phyloP scores from a whole-genome alignment of 306 rosid genomes.

The Corylus americana region DNA sequence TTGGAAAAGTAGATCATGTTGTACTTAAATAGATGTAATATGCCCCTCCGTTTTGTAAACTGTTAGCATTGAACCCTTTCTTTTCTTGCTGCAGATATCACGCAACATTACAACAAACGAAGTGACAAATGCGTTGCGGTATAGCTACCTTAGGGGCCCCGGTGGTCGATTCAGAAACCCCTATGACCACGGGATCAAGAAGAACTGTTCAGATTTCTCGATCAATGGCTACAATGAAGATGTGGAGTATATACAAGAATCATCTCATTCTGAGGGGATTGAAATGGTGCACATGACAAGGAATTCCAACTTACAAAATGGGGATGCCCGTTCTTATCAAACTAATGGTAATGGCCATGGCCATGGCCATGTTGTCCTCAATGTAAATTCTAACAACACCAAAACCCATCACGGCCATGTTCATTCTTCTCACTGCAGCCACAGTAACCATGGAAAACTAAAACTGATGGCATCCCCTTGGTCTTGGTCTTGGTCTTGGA shows the following conservation, averaged over 20 bases:
- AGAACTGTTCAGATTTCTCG: slow-evolving; percentile 87
- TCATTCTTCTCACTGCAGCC: slow-evolving; percentile 84
- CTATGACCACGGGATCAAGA: slow-evolving; percentile 84
- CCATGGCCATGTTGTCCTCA: slow-evolving; percentile 48
- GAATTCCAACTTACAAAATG: slow-evolving; percentile 55
- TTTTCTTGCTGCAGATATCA: slow-evolving; percentile 54
- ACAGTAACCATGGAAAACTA: slow-evolving; percentile 60
- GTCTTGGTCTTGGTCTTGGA: slow-evolving; percentile 86
- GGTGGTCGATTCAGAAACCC: slow-evolving; percentile 93
- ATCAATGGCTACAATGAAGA: slow-evolving; percentile 92
- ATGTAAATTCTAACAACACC: slow-evolving; percentile 52
- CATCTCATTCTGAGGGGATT: slow-evolving; percentile 53
- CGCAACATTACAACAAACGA: slow-evolving; percentile 92
- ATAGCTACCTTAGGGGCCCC: slow-evolving; percentile 86
- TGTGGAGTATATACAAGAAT: slow-evolving; percentile 56
- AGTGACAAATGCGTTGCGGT: slow-evolving; percentile 82
- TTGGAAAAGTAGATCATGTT: neutral
- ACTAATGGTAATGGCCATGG: slow-evolving; percentile 37
- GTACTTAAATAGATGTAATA: neutral
- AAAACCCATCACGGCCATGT: slow-evolving; percentile 60
- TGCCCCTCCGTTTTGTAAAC: neutral
- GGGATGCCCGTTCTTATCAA: slow-evolving; percentile 51
- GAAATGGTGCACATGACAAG: slow-evolving; percentile 60
- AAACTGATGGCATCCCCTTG: slow-evolving; percentile 55
- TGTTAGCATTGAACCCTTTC: neutral